These are phyloP conservation scores for Clarireedia homoeocarpa DNA, from an alignment of 2,329 filamentous ascomycete genomes.

Conservation along the genomic window DNA sequence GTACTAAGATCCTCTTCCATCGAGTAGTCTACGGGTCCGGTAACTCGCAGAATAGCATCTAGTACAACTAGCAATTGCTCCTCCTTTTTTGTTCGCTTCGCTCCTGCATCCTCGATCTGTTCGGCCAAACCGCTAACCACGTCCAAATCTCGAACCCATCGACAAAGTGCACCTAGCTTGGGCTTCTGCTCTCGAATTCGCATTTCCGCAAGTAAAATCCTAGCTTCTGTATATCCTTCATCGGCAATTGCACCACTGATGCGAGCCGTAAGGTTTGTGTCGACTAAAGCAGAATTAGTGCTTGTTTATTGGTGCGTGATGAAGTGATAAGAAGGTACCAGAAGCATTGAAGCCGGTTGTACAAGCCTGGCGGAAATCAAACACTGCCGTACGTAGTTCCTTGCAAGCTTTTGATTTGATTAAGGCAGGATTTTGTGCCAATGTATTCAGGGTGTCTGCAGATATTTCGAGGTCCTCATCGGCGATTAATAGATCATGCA, in stretches of 20 bases:
- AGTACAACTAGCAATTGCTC: slow-evolving; percentile 51
- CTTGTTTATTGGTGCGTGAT: slow-evolving; percentile 1
- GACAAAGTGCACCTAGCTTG: slow-evolving; percentile 60
- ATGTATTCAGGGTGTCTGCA: slow-evolving; percentile 52
- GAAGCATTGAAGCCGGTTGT: slow-evolving; percentile 56
- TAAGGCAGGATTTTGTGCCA: slow-evolving; percentile 50
- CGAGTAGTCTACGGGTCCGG: slow-evolving; percentile 50
- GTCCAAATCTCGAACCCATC: slow-evolving; percentile 66
- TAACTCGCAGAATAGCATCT: slow-evolving; percentile 56
- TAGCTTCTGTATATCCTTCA: slow-evolving; percentile 57
- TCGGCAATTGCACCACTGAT: slow-evolving; percentile 60
- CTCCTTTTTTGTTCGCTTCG: slow-evolving; percentile 38
- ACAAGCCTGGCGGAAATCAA: slow-evolving; percentile 61
- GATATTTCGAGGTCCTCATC: slow-evolving; percentile 64
- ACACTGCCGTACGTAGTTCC: slow-evolving; percentile 57
- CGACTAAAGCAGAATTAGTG: slow-evolving; percentile 31
- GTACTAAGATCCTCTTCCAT: slow-evolving; percentile 11
- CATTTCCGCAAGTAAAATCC: slow-evolving; percentile 62
- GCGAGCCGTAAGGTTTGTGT: slow-evolving; percentile 56
- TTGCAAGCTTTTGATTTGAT: slow-evolving; percentile 64
- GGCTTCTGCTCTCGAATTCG: slow-evolving; percentile 56
- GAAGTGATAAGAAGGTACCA: slow-evolving; percentile 30
- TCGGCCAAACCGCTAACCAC: slow-evolving; percentile 59
- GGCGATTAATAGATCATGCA: slow-evolving; percentile 47
- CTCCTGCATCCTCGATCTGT: slow-evolving; percentile 35